Evolutionary conservation across 768 basidiomycete species (phyloP).

Genomic region (Tricholoma matsutake): DNA sequence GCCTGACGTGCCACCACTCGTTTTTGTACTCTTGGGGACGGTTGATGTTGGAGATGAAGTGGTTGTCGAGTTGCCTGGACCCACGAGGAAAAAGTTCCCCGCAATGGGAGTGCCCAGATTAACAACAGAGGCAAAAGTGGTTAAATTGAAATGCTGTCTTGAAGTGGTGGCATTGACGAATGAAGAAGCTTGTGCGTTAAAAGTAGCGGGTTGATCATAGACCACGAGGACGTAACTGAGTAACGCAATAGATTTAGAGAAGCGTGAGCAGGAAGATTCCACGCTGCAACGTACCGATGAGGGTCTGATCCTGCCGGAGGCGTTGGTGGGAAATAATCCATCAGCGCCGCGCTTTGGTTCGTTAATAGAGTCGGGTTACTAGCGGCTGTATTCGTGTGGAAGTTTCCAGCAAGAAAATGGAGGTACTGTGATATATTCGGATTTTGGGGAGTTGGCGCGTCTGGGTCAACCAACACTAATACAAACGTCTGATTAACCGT

Average conservation of each 20-base stretch:
- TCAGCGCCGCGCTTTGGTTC: slow-evolving; percentile 37
- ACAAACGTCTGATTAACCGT: background rate
- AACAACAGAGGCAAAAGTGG: background rate
- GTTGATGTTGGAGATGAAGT: background rate
- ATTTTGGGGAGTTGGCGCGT: background rate
- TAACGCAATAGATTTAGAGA: background rate
- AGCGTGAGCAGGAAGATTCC: background rate
- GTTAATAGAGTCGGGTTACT: slow-evolving; percentile 26
- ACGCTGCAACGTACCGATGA: background rate
- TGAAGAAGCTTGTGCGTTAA: background rate
- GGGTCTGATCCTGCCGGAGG: background rate
- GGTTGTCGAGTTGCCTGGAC: background rate
- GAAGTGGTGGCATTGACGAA: background rate
- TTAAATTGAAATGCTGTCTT: background rate
- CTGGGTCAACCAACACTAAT: background rate
- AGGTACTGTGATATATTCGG: slow-evolving; percentile 31
- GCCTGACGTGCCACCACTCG: background rate
- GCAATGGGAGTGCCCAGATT: background rate
- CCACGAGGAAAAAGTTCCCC: background rate
- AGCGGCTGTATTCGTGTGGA: slow-evolving; percentile 23
- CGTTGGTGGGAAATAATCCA: slow-evolving; percentile 5
- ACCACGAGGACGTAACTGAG: background rate
- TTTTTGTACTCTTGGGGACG: background rate
- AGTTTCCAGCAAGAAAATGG: slow-evolving; percentile 41
- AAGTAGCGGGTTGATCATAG: background rate